A percentile compares a stretch with the other conserved stretches of the same genome.
Evolutionary conservation across 2,329 filamentous ascomycete genomes (phyloP).

Genomic region (Cercospora nicotianae): DNA sequence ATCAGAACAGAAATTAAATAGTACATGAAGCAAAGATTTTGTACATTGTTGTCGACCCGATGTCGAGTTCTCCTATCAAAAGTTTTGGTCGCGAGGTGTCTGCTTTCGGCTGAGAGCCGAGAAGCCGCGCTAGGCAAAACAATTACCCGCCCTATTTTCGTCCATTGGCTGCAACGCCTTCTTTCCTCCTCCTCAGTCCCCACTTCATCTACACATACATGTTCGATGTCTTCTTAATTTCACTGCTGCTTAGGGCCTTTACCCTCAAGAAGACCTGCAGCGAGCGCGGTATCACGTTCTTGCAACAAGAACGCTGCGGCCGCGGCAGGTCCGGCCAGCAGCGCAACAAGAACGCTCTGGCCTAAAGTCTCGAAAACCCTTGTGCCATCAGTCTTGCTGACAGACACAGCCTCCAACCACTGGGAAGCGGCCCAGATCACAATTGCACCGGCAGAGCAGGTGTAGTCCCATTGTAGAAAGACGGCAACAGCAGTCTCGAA

Average conservation of each 20-base stretch:
- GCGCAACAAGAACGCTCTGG: slow-evolving; percentile 17
- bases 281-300: slow-evolving; percentile 24
- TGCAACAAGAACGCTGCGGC: slow-evolving; percentile 29
- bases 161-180: neutral
- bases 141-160: slow-evolving; percentile 1
- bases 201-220: neutral
- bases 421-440: slow-evolving; percentile 24
- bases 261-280: neutral
- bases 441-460: slow-evolving; percentile 24
- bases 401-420: slow-evolving; percentile 18
- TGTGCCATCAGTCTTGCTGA: slow-evolving; percentile 1
- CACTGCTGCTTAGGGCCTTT: slow-evolving; percentile 12
- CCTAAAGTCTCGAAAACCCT: slow-evolving; percentile 9
- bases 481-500: slow-evolving; percentile 26
- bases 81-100: slow-evolving; percentile 7
- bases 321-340: slow-evolving; percentile 27
- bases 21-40: slow-evolving; percentile 8
- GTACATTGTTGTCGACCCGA: slow-evolving; percentile 6
- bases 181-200: neutral
- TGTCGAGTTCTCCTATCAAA: slow-evolving; percentile 15
- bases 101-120: slow-evolving; percentile 4
- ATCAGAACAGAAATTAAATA: slow-evolving; percentile 3
- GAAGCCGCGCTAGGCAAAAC: slow-evolving; percentile 2
- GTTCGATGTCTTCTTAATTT: neutral
- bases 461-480: slow-evolving; percentile 31